Evolutionary conservation across 2,329 filamentous ascomycete genomes (phyloP), one percentile per base, ranked within the genome.

Genomic region (Botrytis galanthina): DNA sequence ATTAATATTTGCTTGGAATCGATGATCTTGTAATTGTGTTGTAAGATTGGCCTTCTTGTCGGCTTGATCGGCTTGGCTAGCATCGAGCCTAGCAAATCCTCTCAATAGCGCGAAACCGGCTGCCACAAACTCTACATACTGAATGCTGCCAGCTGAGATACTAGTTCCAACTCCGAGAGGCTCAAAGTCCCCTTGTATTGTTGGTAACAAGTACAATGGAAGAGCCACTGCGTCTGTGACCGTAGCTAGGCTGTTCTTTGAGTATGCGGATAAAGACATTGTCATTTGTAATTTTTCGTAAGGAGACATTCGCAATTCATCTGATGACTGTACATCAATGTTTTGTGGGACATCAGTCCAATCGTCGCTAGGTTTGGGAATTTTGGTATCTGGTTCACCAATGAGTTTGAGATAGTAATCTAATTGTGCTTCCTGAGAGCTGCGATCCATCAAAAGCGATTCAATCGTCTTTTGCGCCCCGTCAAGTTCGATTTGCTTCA

Each of bases 221-320:
- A 62, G 37, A n/a, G 60, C 60, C 5, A 62, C 16, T 42, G 5
- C 22, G 12, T 62, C 60, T 14, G 35, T n/a, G 14, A 18, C 35
- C n/a, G 37, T n/a, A n/a, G 60, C 60, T 62, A 16, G 22, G 26
- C 14, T 22, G 22, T 57, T 54, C 26, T 32, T 39, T 35, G 35
- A 32, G 20, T 12, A 32, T 37, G 66, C 48, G 57, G 44, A 14
- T 35, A 42, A 48, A 57, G 66, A 69, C 22, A 18, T n/a, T 54
- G 29, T 29, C 32, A 62, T 46, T 42, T 46, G 44, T 22, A 20
- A 59, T 18, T 42, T 39, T 26, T 69, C 66, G 18, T 57, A 69
- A 12, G 32, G n/a, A 39, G 46, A 69, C 48, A 69, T 69, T 57
- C 66, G 29, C 66, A 69, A 29, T 29, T 69, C 66, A n/a, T 69